These are phyloP conservation scores for Tripterygium wilfordii DNA, from an alignment of 177 flowering plant species.

Conservation along the genomic window DNA sequence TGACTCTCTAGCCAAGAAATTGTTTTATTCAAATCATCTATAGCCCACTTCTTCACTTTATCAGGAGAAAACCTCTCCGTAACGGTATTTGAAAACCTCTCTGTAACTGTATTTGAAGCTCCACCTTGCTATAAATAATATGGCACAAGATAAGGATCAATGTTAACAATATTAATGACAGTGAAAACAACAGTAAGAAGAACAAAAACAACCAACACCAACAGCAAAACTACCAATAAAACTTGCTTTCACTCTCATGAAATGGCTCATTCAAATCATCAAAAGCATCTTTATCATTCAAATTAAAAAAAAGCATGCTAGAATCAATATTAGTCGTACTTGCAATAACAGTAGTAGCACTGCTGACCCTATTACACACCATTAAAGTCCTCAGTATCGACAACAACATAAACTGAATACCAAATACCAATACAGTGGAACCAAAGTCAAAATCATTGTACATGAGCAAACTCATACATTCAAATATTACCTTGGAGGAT, in stretches of 20 bases:
- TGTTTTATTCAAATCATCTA: conserved; percentile 63
- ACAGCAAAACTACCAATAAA: not conserved
- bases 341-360: no score
- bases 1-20: conserved; percentile 81
- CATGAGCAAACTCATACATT: not conserved
- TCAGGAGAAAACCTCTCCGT: conserved; percentile 40
- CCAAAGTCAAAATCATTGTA: no score
- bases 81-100: no score
- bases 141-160: conserved; percentile 5
- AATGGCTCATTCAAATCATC: no score
- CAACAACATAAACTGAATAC: no score
- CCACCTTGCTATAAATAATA: conserved; percentile 29
- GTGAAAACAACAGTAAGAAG: not conserved
- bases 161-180: not conserved
- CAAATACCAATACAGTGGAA: no score
- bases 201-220: not conserved
- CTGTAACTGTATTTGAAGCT: conserved; percentile 23
- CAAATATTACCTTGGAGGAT: conserved; percentile 31
- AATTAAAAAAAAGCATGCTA: no score
- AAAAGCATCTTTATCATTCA: no score
- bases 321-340: no score
- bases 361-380: no score
- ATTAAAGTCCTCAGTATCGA: no score
- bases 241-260: no score
- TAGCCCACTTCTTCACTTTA: conserved; percentile 74